A percentile compares a stretch with the other conserved stretches of the same genome.
Conservation (phyloP, 805 yeast genomes). For the Grigorovia transvaalensis region DNA sequence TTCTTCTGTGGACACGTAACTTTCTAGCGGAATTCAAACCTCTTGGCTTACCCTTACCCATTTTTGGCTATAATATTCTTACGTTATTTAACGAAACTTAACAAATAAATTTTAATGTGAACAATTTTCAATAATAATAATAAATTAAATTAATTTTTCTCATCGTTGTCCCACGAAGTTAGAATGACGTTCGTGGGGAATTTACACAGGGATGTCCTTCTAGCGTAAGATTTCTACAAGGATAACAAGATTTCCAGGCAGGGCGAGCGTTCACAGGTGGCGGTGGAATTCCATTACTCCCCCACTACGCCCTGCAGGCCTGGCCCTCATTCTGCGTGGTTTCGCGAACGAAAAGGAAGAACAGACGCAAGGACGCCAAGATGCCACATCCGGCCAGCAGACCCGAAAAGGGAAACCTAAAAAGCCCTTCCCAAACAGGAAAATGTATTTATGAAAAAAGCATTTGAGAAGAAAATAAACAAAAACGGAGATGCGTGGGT, state of each 20-base stretch:
- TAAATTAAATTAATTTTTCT: neutral
- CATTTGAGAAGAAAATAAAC: neutral
- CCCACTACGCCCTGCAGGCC: neutral
- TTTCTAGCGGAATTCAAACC: constrained; percentile 99
- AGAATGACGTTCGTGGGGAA: neutral
- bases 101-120: neutral
- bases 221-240: neutral
- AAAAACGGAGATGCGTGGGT: neutral
- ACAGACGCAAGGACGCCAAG: too few species aligned
- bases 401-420: neutral
- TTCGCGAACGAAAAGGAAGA: too few species aligned
- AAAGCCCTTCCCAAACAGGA: neutral
- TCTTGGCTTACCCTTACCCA: constrained; percentile 99
- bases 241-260: neutral
- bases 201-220: neutral
- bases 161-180: neutral
- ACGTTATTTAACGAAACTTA: neutral
- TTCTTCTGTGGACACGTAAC: constrained; percentile 99
- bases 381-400: neutral
- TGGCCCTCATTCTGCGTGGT: too few species aligned
- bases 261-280: neutral
- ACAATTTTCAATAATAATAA: neutral
- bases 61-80: constrained; percentile 34
- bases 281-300: neutral
- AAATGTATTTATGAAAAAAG: neutral